Base-by-base conservation (phyloP, 1,139 yeast genomes). In the Magnusiomyces paraingens region DNA sequence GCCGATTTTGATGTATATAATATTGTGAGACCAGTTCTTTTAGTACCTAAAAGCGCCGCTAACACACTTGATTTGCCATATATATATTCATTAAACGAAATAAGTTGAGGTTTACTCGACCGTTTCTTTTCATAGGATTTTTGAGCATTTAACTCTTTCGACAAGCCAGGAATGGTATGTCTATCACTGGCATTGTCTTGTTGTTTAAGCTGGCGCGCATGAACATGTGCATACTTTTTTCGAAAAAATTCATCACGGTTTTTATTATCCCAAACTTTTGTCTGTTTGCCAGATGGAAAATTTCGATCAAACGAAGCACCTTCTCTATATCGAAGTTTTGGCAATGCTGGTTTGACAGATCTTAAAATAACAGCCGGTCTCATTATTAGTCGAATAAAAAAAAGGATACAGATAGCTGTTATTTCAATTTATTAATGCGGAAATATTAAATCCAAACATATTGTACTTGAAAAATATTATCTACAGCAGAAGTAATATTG, bases 61-160 rank as follows among this genome's bases (percentile, higher is more conserved):
- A 77, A 63, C 1, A 90, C 93, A 0, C 95, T 73, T 55, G 86
- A 85, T 0, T 85, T 82, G 3, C 97, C 97, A 64, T 78, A 88
- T 1, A 89, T 69, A 62, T 83, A 83, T 62, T 89, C 96, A 36
- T 46, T 35, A 18, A 46, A 46, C n/a, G 49, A 12, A 32, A 46
- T 22, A 8, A n/a, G 41, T 14, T 15, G 18, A 5, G 18, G 32
- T 20, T 44, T n/a, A 47, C 32, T 26, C 42, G 8, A n/a, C 26
- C 20, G 35, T 21, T 43, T n/a, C 12, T 29, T n/a, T 46, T 38
- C 49, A 12, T 46, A 18, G 12, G 15, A 12, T 17, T 49, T 40
- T 22, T 4, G 20, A 22, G 5, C 17, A 11, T 53, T 49, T 14
- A n/a, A 29, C 35, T 18, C 32, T 35, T 40, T 40, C 2, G 43